Conservation (phyloP, 495 filamentous ascomycete genomes). For the Letharia lupina region DNA sequence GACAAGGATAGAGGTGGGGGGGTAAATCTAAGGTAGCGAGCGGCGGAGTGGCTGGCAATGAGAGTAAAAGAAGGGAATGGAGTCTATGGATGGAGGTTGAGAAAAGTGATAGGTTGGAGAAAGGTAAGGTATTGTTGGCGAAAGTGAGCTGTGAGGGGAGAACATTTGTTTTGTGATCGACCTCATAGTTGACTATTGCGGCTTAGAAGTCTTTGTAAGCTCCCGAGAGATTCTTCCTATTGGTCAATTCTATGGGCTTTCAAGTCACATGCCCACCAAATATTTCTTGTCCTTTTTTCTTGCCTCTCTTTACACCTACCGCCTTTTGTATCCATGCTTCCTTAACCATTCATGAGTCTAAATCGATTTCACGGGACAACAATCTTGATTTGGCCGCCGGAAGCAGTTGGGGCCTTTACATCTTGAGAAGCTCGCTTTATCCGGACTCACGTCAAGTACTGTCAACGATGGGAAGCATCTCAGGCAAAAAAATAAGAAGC, state of each 20-base stretch:
- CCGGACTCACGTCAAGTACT: neutral
- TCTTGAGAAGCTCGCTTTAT: neutral
- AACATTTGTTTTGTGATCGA: neutral
- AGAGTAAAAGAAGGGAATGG: neutral
- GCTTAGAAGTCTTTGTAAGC: neutral
- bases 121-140: no score
- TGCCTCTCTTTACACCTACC: neutral
- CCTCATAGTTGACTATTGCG: neutral
- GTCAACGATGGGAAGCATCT: neutral
- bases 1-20: neutral
- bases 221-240: neutral
- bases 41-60: neutral
- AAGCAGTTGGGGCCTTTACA: no score
- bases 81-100: neutral
- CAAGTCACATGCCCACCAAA: neutral
- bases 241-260: neutral
- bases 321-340: neutral
- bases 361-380: neutral
- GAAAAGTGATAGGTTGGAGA: neutral
- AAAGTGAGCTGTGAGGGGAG: neutral
- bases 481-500: slow-evolving; percentile 38
- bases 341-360: neutral
- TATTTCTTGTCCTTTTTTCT: neutral
- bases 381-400: neutral
- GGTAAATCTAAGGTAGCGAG: neutral